phyloP scores from a whole-genome alignment of 495 filamentous ascomycete genomes.

The Lepidopterella palustris region DNA sequence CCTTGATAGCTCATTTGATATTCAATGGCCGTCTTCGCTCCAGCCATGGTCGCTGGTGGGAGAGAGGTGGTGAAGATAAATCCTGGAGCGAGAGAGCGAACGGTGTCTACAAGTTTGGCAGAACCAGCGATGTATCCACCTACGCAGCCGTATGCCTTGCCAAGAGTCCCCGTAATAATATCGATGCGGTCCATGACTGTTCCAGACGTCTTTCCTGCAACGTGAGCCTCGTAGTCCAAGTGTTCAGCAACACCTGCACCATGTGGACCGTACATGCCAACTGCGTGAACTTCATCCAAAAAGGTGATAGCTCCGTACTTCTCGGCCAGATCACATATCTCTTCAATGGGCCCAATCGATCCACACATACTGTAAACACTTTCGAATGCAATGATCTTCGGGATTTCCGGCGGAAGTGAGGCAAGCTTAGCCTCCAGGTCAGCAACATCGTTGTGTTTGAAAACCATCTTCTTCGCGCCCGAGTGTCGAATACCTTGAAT shows the following conservation, averaged over 20 bases:
- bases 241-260: slow-evolving; percentile 97
- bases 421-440: slow-evolving; percentile 90
- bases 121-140: slow-evolving; percentile 95
- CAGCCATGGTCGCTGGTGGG: slow-evolving; percentile 94
- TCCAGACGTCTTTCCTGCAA: slow-evolving; percentile 59
- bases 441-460: slow-evolving; percentile 91
- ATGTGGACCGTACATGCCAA: slow-evolving; percentile 97
- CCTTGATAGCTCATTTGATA: slow-evolving; percentile 77
- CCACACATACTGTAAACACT: slow-evolving; percentile 99
- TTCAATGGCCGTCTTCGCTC: slow-evolving; percentile 83
- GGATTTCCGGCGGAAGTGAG: slow-evolving; percentile 70
- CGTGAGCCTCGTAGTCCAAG: slow-evolving; percentile 81
- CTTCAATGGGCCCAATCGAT: slow-evolving; percentile 88
- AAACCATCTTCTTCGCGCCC: slow-evolving; percentile 91
- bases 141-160: slow-evolving; percentile 96
- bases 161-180: slow-evolving; percentile 94
- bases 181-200: slow-evolving; percentile 94
- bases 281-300: slow-evolving; percentile 95
- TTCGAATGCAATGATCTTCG: slow-evolving; percentile 98
- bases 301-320: slow-evolving; percentile 98
- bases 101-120: slow-evolving; percentile 82
- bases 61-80: slow-evolving; percentile 99
- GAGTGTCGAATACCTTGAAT: slow-evolving; percentile 98
- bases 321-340: slow-evolving; percentile 91
- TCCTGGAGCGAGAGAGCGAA: slow-evolving; percentile 89